Base-by-base conservation (phyloP, 257 asterid genomes). In the Verbena officinalis region DNA sequence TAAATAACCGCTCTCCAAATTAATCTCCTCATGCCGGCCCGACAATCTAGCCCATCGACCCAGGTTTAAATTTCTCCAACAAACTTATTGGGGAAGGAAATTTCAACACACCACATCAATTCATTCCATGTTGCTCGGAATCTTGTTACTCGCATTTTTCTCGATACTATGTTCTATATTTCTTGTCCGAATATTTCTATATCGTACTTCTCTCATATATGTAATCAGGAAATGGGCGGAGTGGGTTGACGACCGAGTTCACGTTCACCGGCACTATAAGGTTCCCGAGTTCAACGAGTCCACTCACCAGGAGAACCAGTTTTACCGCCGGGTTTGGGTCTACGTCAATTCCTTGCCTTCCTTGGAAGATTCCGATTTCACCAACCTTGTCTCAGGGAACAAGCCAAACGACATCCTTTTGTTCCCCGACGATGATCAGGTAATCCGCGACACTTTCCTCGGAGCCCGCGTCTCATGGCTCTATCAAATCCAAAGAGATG, bases 391-490 rank as follows among this genome's bases (percentile, higher is more conserved):
- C 55, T 70, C 86, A 23, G 81, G 85, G 11, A 48, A 62, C 12
- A 69, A 63, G 13, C 69, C 67, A 0, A 77, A 64, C 64, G 82
- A 83, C 54, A 64, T 83, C 67, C 46, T 75, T 12, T 36, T 80
- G n/a, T 51, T 45, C 22, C 81, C 77, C 23, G 84, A 71, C 51
- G 71, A 77, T 45, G 49, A 70, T 51, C 86, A 80, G 75, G 60
- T 67, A 7, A 59, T 83, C 9, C 62, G 11, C 20, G 89, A 83
- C 69, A 44, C 52, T 21, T 83, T 83, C 68, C 83, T 83, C 49
- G 89, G 89, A 15, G 75, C 89, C 36, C 78, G 77, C 42, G 24
- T 83, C 3, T 55, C 74, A 3, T 83, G 89, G 89, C 40, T 61
- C 6, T 50, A 76, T 30, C 46, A 21, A 3, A 10, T 68, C 45